phyloP scores from a whole-genome alignment of 441 rosid genomes.

The Sinapis alba region DNA sequence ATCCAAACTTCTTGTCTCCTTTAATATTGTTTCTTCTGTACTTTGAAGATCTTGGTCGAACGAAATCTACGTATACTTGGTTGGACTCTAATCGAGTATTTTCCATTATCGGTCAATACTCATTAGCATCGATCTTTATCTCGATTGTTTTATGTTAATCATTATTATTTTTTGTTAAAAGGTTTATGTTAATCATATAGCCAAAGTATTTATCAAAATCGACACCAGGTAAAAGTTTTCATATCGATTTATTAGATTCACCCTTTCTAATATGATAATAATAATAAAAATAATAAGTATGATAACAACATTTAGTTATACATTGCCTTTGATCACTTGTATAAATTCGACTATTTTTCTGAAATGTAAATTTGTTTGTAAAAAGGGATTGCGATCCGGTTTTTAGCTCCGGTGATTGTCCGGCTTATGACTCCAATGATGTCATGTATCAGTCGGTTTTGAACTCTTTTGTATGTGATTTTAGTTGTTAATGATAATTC shows the following conservation, averaged over 20 bases:
- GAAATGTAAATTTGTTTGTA: neutral
- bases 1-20: constrained; percentile 37
- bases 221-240: neutral
- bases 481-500: too few relatives aligned
- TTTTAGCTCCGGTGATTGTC: too few relatives aligned
- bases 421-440: too few relatives aligned
- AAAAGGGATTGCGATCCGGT: neutral
- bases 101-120: neutral
- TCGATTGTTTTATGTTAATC: neutral
- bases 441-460: too few relatives aligned
- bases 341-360: neutral
- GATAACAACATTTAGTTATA: neutral
- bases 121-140: neutral
- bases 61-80: constrained; percentile 18
- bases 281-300: neutral
- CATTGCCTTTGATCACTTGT: neutral
- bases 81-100: neutral
- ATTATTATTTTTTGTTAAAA: too few relatives aligned
- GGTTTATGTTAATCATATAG: neutral
- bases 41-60: constrained; percentile 42
- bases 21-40: constrained; percentile 23
- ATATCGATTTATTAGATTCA: neutral
- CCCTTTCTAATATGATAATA: neutral
- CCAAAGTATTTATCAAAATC: neutral
- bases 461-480: too few relatives aligned